Conservation (phyloP, 331 rosid species). For the Dryas integrifolia region DNA sequence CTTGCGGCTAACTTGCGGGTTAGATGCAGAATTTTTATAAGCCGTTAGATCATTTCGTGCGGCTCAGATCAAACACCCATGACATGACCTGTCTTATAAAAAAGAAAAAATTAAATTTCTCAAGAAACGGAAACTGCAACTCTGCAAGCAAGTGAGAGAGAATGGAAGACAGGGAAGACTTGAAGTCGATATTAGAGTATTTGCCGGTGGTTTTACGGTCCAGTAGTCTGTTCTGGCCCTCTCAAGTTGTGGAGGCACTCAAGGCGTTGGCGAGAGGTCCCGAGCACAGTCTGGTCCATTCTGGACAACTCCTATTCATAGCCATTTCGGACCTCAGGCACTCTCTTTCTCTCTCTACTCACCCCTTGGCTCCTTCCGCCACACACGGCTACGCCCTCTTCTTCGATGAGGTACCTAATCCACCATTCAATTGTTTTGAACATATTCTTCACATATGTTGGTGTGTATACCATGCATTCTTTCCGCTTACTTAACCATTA, state of each 20-base stretch:
- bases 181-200: slow-evolving; percentile 56
- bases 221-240: slow-evolving; percentile 67
- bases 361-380: slow-evolving; percentile 44
- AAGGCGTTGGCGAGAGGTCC: slow-evolving; percentile 53
- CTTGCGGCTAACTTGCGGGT: background rate
- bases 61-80: background rate
- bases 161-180: slow-evolving; percentile 68
- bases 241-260: slow-evolving; percentile 59
- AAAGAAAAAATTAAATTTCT: no score
- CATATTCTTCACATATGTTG: no score
- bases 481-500: no score
- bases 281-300: slow-evolving; percentile 46
- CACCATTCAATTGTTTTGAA: background rate
- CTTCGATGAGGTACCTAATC: slow-evolving; percentile 63
- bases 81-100: no score
- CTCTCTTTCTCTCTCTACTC: slow-evolving; percentile 49
- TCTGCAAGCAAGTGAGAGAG: no score
- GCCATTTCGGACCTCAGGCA: slow-evolving; percentile 56
- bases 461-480: no score
- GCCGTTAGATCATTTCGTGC: background rate
- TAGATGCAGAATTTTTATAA: background rate
- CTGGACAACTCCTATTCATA: slow-evolving; percentile 48
- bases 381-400: slow-evolving; percentile 60
- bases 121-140: no score
- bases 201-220: slow-evolving; percentile 56